phyloP scores from a whole-genome alignment of 106 monocot genomes.

The Phalaenopsis aphrodite region DNA sequence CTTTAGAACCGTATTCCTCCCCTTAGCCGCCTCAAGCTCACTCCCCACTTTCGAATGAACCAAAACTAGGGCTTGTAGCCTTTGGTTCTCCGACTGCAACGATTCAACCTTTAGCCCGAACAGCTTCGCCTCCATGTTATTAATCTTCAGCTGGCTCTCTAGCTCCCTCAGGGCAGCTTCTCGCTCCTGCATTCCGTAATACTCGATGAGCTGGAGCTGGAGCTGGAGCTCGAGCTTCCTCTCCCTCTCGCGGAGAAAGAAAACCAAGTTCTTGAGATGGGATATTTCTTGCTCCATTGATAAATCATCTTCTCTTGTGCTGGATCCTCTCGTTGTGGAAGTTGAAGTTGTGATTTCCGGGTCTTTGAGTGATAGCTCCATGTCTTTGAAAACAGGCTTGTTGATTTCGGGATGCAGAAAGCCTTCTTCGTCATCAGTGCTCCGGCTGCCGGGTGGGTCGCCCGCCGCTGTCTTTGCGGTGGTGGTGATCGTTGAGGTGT shows the following conservation, averaged over 20 bases:
- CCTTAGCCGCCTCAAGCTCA: slow-evolving; percentile 32
- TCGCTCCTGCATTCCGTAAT: slow-evolving; percentile 33
- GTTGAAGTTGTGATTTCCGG: slow-evolving; percentile 4
- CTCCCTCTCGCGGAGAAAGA: slow-evolving; percentile 45
- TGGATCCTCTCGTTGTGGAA: neutral
- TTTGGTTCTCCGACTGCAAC: slow-evolving; percentile 46
- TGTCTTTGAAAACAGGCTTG: slow-evolving; percentile 36
- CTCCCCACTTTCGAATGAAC: slow-evolving; percentile 16
- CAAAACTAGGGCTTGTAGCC: slow-evolving; percentile 33
- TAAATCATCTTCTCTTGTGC: slow-evolving; percentile 8
- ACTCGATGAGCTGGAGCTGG: slow-evolving; percentile 32
- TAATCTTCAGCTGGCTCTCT: slow-evolving; percentile 51
- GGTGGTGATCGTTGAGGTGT: slow-evolving; percentile 32
- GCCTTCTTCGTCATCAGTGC: slow-evolving; percentile 32
- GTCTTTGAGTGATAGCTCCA: slow-evolving; percentile 10
- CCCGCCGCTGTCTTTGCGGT: slow-evolving; percentile 20
- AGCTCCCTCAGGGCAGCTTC: slow-evolving; percentile 45
- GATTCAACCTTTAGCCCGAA: slow-evolving; percentile 41
- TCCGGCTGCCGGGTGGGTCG: slow-evolving; percentile 26
- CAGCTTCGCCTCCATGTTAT: slow-evolving; percentile 36
- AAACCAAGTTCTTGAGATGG: slow-evolving; percentile 36
- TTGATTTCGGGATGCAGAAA: slow-evolving; percentile 46
- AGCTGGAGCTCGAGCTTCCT: slow-evolving; percentile 30
- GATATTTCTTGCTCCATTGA: slow-evolving; percentile 44
- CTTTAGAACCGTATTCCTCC: slow-evolving; percentile 38